Evolutionary conservation across 495 filamentous ascomycete species (phyloP).

Genomic region (Penicillium lagena): DNA sequence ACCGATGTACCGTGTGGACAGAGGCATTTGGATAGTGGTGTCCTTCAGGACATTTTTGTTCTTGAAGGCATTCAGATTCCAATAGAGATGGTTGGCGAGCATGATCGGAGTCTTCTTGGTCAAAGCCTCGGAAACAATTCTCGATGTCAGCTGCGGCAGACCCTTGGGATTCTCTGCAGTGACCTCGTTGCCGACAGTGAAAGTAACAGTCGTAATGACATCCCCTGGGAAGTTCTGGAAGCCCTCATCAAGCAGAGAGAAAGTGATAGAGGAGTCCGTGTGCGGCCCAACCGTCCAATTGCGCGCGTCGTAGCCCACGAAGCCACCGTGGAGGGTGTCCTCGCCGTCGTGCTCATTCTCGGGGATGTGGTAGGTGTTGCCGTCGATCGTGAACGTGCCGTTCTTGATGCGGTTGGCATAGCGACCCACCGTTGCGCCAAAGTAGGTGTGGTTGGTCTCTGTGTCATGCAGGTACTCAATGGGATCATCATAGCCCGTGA

Average conservation of each 20-base stretch:
- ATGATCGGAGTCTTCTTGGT: slow-evolving; percentile 78
- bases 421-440: slow-evolving; percentile 70
- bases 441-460: slow-evolving; percentile 64
- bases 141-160: slow-evolving; percentile 38
- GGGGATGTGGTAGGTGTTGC: slow-evolving; percentile 52
- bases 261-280: slow-evolving; percentile 64
- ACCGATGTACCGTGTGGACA: slow-evolving; percentile 61
- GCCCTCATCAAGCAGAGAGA: slow-evolving; percentile 68
- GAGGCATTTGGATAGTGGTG: slow-evolving; percentile 64
- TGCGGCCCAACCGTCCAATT: slow-evolving; percentile 73
- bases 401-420: slow-evolving; percentile 89
- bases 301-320: slow-evolving; percentile 71
- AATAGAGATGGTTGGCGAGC: slow-evolving; percentile 79
- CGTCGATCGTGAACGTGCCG: slow-evolving; percentile 68
- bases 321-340: slow-evolving; percentile 78
- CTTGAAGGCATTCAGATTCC: slow-evolving; percentile 81
- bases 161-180: slow-evolving; percentile 33
- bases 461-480: slow-evolving; percentile 59
- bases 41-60: slow-evolving; percentile 63
- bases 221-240: slow-evolving; percentile 76
- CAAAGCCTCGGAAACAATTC: slow-evolving; percentile 59
- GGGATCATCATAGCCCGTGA: slow-evolving; percentile 76
- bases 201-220: slow-evolving; percentile 71
- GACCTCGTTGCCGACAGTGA: slow-evolving; percentile 45
- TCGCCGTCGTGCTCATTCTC: slow-evolving; percentile 66